These are phyloP conservation scores for Alternaria rosae DNA, from an alignment of 2,329 filamentous ascomycete genomes.

Conservation along the genomic window DNA sequence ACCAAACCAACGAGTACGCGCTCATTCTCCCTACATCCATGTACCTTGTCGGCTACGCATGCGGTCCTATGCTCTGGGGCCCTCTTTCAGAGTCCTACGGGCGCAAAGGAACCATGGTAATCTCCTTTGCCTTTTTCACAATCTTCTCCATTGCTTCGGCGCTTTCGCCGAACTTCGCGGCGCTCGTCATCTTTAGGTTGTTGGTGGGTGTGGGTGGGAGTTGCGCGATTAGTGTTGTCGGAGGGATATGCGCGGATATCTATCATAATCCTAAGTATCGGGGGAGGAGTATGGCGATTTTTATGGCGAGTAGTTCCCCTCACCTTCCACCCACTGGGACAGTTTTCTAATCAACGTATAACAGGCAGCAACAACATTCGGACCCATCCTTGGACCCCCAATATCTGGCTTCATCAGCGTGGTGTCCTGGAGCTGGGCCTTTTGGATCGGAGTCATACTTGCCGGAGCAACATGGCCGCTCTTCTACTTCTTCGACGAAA, in stretches of 20 bases:
- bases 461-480: conserved; percentile 68
- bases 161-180: conserved; percentile 53
- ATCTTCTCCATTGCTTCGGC: conserved; percentile 57
- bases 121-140: conserved; percentile 58
- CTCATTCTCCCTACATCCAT: conserved; percentile 60
- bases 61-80: conserved; percentile 55
- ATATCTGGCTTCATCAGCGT: conserved; percentile 68
- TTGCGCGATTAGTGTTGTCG: conserved; percentile 65
- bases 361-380: conserved; percentile 70
- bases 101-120: conserved; percentile 57
- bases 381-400: conserved; percentile 71
- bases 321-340: too few relatives aligned
- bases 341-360: background rate
- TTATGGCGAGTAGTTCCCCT: conserved; percentile 31
- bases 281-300: conserved; percentile 42
- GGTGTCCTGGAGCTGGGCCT: conserved; percentile 73
- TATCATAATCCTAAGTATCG: conserved; percentile 61
- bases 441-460: conserved; percentile 74
- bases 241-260: conserved; percentile 70
- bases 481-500: conserved; percentile 66
- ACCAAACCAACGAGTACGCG: conserved; percentile 56
- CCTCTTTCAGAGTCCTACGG: conserved; percentile 57
- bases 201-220: conserved; percentile 55
- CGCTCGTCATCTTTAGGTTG: conserved; percentile 55
- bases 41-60: conserved; percentile 58